These are phyloP conservation scores for Globisporangium abappressorium DNA, from an alignment of 352 stramenopile genomes.

Conservation along the genomic window DNA sequence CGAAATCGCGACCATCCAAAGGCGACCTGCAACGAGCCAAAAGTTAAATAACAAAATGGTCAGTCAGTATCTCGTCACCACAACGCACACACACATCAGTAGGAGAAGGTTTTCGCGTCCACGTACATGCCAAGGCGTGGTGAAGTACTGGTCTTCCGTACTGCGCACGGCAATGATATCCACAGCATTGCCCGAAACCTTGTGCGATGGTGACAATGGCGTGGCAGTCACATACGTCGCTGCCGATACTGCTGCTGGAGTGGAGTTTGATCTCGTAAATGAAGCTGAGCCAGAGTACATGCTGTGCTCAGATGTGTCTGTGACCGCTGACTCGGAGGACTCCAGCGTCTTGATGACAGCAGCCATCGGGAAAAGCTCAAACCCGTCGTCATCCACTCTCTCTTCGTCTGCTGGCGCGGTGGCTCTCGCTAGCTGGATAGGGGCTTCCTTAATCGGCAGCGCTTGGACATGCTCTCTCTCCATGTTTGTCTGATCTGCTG, in stretches of 20 bases:
- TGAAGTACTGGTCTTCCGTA: slow-evolving; percentile 51
- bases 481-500: not conserved
- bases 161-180: slow-evolving; percentile 77
- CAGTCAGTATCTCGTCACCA: not conserved
- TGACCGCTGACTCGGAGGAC: slow-evolving; percentile 14
- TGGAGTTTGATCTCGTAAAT: slow-evolving; percentile 18
- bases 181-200: slow-evolving; percentile 71
- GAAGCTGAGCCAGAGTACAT: slow-evolving; percentile 13
- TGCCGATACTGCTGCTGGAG: slow-evolving; percentile 6
- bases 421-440: slow-evolving; percentile 6
- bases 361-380: slow-evolving; percentile 28
- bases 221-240: slow-evolving; percentile 10
- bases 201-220: slow-evolving; percentile 39
- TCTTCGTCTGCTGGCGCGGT: slow-evolving; percentile 2
- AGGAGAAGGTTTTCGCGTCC: not conserved
- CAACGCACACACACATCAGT: not conserved
- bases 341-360: slow-evolving; percentile 1
- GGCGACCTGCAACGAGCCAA: slow-evolving; percentile 28
- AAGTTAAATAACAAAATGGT: not conserved
- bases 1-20: slow-evolving; percentile 76
- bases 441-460: slow-evolving; percentile 4
- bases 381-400: slow-evolving; percentile 16
- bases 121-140: slow-evolving; percentile 73
- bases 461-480: slow-evolving; percentile 2
- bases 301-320: slow-evolving; percentile 8